A percentile compares a stretch with the other conserved stretches of the same genome.
Evolutionary conservation across 306 rosid genomes (phyloP).

Genomic region (Vigna radiata): DNA sequence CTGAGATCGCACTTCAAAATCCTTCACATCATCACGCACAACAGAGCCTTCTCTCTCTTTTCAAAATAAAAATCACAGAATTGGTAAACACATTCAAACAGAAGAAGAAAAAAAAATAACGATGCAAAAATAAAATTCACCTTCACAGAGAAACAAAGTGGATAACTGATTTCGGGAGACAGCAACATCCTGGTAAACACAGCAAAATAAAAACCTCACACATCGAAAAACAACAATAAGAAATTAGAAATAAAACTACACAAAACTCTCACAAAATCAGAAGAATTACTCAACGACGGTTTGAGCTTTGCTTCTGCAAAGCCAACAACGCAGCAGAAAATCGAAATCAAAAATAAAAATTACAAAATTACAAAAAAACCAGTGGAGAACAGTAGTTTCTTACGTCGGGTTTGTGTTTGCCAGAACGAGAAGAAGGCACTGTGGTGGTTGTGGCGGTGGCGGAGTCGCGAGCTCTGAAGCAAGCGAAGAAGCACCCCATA

Average conservation of each 20-base stretch:
- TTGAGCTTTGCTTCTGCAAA: neutral
- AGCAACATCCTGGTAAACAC: slow-evolving; percentile 61
- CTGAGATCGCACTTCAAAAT: slow-evolving; percentile 48
- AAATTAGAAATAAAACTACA: neutral
- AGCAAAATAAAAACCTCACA: slow-evolving; percentile 25
- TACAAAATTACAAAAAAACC: neutral
- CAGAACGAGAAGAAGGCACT: slow-evolving; percentile 50
- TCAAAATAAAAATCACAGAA: slow-evolving; percentile 33
- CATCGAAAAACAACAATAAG: neutral
- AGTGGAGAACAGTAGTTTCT: neutral
- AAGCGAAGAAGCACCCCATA: slow-evolving; percentile 91
- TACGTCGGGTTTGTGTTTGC: slow-evolving; percentile 40
- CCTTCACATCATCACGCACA: slow-evolving; percentile 36
- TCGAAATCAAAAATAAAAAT: neutral
- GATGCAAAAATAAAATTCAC: slow-evolving; percentile 43
- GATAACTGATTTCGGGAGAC: slow-evolving; percentile 68
- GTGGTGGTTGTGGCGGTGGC: slow-evolving; percentile 47
- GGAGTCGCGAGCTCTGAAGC: slow-evolving; percentile 67
- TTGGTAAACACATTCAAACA: neutral
- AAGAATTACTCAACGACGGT: neutral
- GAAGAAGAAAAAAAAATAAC: neutral
- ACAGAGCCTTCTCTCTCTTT: slow-evolving; percentile 55
- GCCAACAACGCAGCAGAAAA: neutral
- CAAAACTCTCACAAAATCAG: slow-evolving; percentile 19
- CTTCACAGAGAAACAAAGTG: slow-evolving; percentile 67